These are phyloP conservation scores for Monilinia fructicola DNA, from an alignment of 2,329 filamentous ascomycete genomes.

Conservation along the genomic window DNA sequence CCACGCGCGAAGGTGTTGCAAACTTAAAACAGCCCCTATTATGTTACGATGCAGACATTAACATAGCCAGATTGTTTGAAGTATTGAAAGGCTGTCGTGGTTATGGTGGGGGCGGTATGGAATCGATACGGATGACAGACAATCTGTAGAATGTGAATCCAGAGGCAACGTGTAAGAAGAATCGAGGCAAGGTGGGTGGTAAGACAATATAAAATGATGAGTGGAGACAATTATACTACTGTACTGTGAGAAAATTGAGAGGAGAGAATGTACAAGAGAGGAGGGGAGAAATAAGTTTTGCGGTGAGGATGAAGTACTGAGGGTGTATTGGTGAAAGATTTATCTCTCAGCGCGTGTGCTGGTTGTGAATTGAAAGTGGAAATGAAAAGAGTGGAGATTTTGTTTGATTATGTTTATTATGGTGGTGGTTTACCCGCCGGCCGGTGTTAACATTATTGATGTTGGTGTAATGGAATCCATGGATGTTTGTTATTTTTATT, in stretches of 20 bases:
- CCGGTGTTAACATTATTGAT: no score
- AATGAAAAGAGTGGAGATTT: constrained; percentile 11
- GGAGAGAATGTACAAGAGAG: constrained; percentile 17
- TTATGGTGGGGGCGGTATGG: constrained; percentile 21
- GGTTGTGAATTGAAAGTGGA: constrained; percentile 9
- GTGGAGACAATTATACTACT: constrained; percentile 13
- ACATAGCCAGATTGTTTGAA: constrained; percentile 31
- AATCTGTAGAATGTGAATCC: constrained; percentile 12
- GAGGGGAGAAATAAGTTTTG: neutral
- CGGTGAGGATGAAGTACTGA: neutral
- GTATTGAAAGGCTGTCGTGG: constrained; percentile 22
- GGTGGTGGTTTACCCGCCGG: neutral
- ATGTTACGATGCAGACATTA: constrained; percentile 27
- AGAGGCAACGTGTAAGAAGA: constrained; percentile 16
- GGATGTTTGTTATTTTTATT: no score
- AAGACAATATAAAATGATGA: constrained; percentile 11
- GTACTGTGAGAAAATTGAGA: neutral
- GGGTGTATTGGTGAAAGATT: constrained; percentile 11
- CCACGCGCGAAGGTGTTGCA: constrained; percentile 31
- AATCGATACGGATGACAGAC: constrained; percentile 16
- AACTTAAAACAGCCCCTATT: constrained; percentile 31
- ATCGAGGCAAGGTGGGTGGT: constrained; percentile 1
- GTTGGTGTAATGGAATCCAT: no score
- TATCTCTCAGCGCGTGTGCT: constrained; percentile 18
- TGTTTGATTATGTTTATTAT: neutral